Evolutionary conservation across 2,329 filamentous ascomycete species (phyloP), one percentile per base, ranked within the genome.

Genomic region (Cladophialophora psammophila): DNA sequence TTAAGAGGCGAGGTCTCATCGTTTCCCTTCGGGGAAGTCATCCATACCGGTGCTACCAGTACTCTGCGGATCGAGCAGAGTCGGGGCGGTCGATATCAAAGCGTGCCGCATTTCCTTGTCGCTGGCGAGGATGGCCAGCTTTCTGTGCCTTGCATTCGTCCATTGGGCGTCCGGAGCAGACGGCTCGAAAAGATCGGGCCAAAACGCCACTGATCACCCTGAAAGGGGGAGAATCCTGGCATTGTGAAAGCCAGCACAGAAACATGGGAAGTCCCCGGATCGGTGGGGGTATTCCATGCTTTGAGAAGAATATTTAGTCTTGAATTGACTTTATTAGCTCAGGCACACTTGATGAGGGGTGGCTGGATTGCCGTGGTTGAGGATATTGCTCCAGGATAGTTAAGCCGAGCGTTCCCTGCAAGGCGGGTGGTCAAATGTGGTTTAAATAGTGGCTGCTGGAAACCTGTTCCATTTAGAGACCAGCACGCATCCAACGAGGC

Each of bases 131-230:
- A 31, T 52, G 59, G 59, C 59, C 34, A 61, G 59, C 32, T 52
- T 48, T 61, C 20, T 1, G 5, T 53, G 59, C 59, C 59, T 61
- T 61, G 48, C 48, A 53, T 38, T 38, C 18, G 42, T 50, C 45
- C 18, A 9, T 10, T 50, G 18, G 9, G 7, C 26, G 45, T 26
- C 18, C 20, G 45, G 45, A 50, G 18, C 5, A 26, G 45, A 26
- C n/a, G 12, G 26, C 20, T 35, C 8, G 32, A n/a, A 53, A 20
- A 15, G 31, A 20, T 48, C 32, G 52, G 31, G 52, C 31, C 52
- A 36, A 55, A 34, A 34, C 31, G 52, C 31, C 31, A 34, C 34
- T 55, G 52, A 55, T 35, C 52, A 34, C 34, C 5, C 5, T 34
- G 34, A 15, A 55, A n/a, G 26, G 15, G 45, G 13, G 18, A 12